Evolutionary conservation across 2,329 filamentous ascomycete species (phyloP), one percentile per base, ranked within the genome.

Genomic region (Aspergillus sp.): DNA sequence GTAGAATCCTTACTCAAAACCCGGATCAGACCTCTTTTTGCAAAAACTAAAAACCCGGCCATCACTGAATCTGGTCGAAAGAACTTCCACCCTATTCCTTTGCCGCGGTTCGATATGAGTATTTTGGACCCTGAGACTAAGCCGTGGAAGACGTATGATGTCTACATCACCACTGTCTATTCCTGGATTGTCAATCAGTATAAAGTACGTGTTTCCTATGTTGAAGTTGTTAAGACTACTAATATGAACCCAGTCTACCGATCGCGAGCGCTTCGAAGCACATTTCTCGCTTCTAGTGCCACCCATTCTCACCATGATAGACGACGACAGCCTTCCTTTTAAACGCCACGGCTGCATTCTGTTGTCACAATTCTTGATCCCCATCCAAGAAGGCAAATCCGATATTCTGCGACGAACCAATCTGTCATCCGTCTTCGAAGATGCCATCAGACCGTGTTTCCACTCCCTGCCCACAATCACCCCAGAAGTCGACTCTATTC

Each of bases 381-480:
- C 72, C 2, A 71, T 79, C 19, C 64, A 65, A 54, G 52, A 69
- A 52, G 70, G 70, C 52, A 66, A 68, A 52, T 77, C 74, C 3
- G 71, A 74, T 47, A 76, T 79, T 15, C 68, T 80, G 7, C 65
- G 64, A 17, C 71, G 74, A 21, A 79, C 75, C 7, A 79, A 79
- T 54, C 68, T 80, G 15, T 72, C 71, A 24, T 76, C 77, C 2
- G 77, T 79, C 54, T 79, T 79, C 58, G 70, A 76, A 65, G 76
- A 79, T 43, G 77, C 77, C 23, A 62, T 80, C 35, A 70, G 67
- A 15, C 90, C 91, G 0, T 86, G 87, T 37, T 81, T 96, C n/a
- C 81, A 88, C 7, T 90, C 86, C 66, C 80, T 96, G 6, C 93
- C 93, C 0, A 85, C 82, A 12, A 77, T 96, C 43, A 96, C 91